Conservation (phyloP, 2,329 filamentous ascomycete species). For the Sporothrix luriei region DNA sequence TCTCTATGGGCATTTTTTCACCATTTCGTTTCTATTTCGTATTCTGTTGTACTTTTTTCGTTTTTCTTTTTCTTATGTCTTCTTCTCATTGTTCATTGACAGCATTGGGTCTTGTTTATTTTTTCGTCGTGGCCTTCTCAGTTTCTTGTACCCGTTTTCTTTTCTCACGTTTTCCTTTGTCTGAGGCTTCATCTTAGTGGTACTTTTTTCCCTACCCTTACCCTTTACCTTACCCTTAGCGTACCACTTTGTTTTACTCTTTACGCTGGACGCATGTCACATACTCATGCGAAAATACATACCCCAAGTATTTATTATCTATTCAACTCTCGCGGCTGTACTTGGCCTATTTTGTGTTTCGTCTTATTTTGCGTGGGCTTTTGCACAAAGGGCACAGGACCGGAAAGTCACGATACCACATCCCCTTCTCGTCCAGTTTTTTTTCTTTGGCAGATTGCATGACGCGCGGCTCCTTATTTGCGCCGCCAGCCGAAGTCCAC, state of each 20-base stretch:
- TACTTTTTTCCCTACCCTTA: background rate
- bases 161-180: background rate
- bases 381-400: too few species aligned
- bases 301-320: constrained; percentile 21
- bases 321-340: too few species aligned
- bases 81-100: background rate
- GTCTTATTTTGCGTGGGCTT: too few species aligned
- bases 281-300: constrained; percentile 27
- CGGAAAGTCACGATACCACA: background rate
- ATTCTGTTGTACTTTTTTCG: background rate
- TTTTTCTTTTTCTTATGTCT: background rate
- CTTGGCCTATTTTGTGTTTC: background rate
- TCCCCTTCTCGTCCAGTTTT: too few species aligned
- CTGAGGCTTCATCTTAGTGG: background rate
- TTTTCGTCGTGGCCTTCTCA: too few species aligned
- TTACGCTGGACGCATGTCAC: constrained; percentile 18
- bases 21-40: background rate
- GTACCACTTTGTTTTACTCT: background rate
- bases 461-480: background rate
- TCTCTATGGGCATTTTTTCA: background rate
- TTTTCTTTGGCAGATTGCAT: too few species aligned
- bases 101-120: background rate
- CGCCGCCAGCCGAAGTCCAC: background rate
- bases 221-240: background rate
- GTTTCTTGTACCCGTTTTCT: background rate